These are phyloP conservation scores for Pterocarpus santalinus DNA, from an alignment of 306 rosid species.

Conservation along the genomic window DNA sequence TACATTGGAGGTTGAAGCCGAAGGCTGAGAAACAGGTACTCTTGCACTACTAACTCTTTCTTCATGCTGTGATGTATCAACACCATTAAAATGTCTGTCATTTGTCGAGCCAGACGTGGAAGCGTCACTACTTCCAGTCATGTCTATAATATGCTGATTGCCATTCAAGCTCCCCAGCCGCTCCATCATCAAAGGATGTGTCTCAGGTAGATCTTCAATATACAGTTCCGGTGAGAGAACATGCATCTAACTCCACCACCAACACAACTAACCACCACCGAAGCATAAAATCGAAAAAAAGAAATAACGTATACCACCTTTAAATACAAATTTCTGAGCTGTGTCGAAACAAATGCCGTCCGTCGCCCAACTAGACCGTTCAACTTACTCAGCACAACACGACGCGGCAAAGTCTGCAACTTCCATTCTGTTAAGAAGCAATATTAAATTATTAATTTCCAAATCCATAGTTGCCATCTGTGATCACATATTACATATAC, in stretches of 20 bases:
- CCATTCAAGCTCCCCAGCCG: conserved; percentile 50
- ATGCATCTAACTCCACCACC: conserved; percentile 68
- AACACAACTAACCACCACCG: conserved; percentile 46
- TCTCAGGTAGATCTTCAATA: conserved; percentile 58
- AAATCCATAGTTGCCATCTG: conserved; percentile 32
- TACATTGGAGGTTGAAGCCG: conserved; percentile 55
- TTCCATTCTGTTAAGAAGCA: conserved; percentile 51
- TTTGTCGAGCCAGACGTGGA: conserved; percentile 66
- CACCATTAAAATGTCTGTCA: conserved; percentile 58
- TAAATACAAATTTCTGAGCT: conserved; percentile 43
- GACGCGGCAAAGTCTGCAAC: conserved; percentile 36
- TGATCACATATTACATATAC: background rate
- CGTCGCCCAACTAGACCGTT: conserved; percentile 33
- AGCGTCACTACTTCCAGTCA: conserved; percentile 61
- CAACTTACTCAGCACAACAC: conserved; percentile 38
- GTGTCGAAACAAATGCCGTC: conserved; percentile 39
- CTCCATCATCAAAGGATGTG: conserved; percentile 71
- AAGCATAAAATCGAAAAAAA: conserved; percentile 49
- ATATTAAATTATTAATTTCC: conserved; percentile 16
- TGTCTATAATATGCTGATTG: conserved; percentile 69
- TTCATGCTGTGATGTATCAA: conserved; percentile 59
- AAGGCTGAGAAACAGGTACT: conserved; percentile 53
- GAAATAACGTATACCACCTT: conserved; percentile 30
- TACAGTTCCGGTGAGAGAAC: conserved; percentile 61
- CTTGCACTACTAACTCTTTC: conserved; percentile 58